Base-by-base conservation (phyloP, 345 rosid species). In the Syzygium aqueum region DNA sequence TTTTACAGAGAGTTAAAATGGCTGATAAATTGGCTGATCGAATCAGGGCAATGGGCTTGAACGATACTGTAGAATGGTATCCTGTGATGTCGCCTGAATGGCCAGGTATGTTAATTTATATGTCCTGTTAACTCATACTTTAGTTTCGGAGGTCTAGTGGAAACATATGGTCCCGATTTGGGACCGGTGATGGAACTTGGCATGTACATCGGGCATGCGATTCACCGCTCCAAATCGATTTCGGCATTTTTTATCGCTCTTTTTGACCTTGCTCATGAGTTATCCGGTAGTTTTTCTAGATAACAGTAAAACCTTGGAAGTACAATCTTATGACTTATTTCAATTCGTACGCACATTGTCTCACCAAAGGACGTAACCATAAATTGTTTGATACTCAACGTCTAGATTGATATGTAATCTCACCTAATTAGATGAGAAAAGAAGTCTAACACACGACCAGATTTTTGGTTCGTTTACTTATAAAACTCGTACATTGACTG, bases 321-420 rank as follows among this genome's bases (percentile, higher is more conserved):
- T 53, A 33, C 37, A 51, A 94, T 7, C 23, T 53, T 19, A 53
- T 2, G 0, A 53, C 25, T 53, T 1, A 22, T 56, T 56, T 56
- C 59, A 56, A 56, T 56, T 56, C 23, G 0, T 25, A 56, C 5
- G 2, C 7, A 56, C 27, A 56, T 22, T 56, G 59, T 25, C 8
- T 27, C 59, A 56, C 23, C 8, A 27, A 22, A 8, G 27, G 5
- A 1, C 12, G 27, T 56, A 22, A 9, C 0, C 0, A 11, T 25
- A 56, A 56, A 21, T 56, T 56, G 59, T 56, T 56, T 56, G 59
- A 56, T 56, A 8, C 59, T 22, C 5, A 27, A 56, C 0, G 59
- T 56, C 3, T 22, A 4, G 59, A 56, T 56, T 56, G 59, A 56
- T 21, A 56, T 56, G 59, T 2, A 56, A 9, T 56, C 27, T 56